These are phyloP conservation scores for Magnolia changhungtana DNA, from an alignment of 164 flowering plant genomes.

Conservation along the genomic window DNA sequence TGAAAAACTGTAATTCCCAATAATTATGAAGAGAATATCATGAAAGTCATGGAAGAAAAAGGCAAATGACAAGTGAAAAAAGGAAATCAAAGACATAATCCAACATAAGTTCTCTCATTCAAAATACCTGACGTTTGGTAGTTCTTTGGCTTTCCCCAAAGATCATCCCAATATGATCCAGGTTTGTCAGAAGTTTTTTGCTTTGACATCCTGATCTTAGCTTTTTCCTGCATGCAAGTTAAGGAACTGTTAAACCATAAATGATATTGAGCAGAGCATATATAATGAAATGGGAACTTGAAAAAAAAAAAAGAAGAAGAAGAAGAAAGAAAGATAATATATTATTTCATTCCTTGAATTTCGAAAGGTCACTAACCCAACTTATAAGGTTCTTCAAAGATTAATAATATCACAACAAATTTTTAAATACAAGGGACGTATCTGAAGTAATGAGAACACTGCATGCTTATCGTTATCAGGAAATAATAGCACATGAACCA, in stretches of 20 bases:
- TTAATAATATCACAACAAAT: too few relatives aligned
- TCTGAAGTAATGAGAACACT: too few relatives aligned
- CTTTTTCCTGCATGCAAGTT: slow-evolving; percentile 55
- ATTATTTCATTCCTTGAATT: not conserved
- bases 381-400: too few relatives aligned
- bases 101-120: not conserved
- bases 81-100: too few relatives aligned
- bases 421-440: too few relatives aligned
- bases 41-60: not conserved
- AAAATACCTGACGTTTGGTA: slow-evolving; percentile 54
- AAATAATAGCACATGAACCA: too few relatives aligned
- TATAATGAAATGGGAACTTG: not conserved
- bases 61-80: not conserved
- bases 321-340: not conserved
- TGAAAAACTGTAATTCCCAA: too few relatives aligned
- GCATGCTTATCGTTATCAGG: too few relatives aligned
- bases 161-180: slow-evolving; percentile 64
- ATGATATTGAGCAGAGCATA: not conserved
- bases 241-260: not conserved
- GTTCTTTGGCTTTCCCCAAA: slow-evolving; percentile 69
- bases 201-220: slow-evolving; percentile 63
- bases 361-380: not conserved
- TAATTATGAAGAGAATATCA: too few relatives aligned
- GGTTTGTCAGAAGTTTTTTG: slow-evolving; percentile 46
- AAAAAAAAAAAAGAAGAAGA: not conserved